Evolutionary conservation across 2,329 filamentous ascomycete genomes (phyloP), one percentile per base, ranked within the genome.

Genomic region (Colletotrichum simmondsii): DNA sequence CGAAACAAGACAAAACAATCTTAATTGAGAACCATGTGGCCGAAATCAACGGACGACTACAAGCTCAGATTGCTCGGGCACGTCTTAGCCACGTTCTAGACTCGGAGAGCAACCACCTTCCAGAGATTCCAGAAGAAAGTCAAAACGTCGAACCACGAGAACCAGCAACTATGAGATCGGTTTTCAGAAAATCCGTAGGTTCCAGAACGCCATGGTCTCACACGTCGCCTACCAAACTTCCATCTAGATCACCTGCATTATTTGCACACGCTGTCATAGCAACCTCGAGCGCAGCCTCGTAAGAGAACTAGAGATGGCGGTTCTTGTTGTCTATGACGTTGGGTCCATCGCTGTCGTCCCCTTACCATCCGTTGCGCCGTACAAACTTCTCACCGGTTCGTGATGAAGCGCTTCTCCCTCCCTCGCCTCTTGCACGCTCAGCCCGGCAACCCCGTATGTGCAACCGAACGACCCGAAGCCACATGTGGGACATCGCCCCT

Each of bases 1-100:
- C 53, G 59, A 64, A 72, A 72, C 59, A 59, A 16, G 54, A 64
- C 59, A 32, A 69, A 69, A 53, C 32, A 56, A 53, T 49, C 42
- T 49, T 49, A 22, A 49, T 10, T 11, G 19, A 22, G 3, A 26
- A 30, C 42, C 59, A 64, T 69, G 54, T 56, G 59, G 53, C 42
- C 42, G 54, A 14, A 58, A 58, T 46, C n/a, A 49, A 59, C 60
- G 32, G 70, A 72, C 42, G 65, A 56, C 32, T 35, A 37, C 46
- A 49, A 49, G 30, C 30, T 28, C 12, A 42, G 58, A 58, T 62
- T 54, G 58, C 49, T 32, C 61, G 60, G 35, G 35, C 65, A 46
- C 26, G 46, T 63, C 70, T 56, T 60, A 54, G 65, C 53, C 32
- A 70, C 26, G 19, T 54, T 35, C 58, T 54, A 37, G 26, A 22